Evolutionary conservation across 257 asterid genomes (phyloP), one percentile per base, ranked within the genome.

Genomic region (Nicotiana attenuata): DNA sequence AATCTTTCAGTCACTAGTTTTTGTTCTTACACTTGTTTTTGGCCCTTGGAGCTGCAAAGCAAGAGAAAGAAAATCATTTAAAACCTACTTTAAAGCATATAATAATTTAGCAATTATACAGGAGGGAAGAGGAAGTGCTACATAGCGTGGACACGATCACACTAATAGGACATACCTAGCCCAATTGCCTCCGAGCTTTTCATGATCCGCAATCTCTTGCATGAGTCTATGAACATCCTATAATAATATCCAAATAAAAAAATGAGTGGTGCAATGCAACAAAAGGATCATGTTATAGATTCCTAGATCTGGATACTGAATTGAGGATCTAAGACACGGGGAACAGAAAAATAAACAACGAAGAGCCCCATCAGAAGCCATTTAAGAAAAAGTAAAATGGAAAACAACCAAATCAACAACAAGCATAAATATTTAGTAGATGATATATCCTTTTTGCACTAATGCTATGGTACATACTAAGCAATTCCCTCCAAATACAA

Each of bases 191-290:
- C 97, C 0, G 97, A 90, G 85, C 98, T 91, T 84, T 90, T 92
- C 97, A 94, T 93, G 91, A 94, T 94, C 89, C 98, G 88, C 82
- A 94, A 68, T 80, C 97, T 87, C 92, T 87, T 92, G 92, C 98
- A 94, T 1, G 98, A 90, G 81, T 87, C 91, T 4, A 87, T 89
- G 89, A 92, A 94, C 97, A 94, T 94, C 89, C 98, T 94, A 87
- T 81, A 66, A 81, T 56, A 81, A 77, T n/a, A 57, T 20, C 75
- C 41, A 3, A 50, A 81, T 77, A 24, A 66, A 82, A 77, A 47
- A 56, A 67, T 47, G 84, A 77, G 28, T 29, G n/a, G 60, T 13
- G 16, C 15, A 61, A 66, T 13, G 16, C 10, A 61, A 28, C 17
- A 3, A 64, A 59, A 26, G 33, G 66, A 24, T 77, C 71, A 59